Percentiles rank a stretch among this genome's conserved stretches.
Conservation (phyloP, 495 filamentous ascomycete genomes). For the Pyronema omphalodes region DNA sequence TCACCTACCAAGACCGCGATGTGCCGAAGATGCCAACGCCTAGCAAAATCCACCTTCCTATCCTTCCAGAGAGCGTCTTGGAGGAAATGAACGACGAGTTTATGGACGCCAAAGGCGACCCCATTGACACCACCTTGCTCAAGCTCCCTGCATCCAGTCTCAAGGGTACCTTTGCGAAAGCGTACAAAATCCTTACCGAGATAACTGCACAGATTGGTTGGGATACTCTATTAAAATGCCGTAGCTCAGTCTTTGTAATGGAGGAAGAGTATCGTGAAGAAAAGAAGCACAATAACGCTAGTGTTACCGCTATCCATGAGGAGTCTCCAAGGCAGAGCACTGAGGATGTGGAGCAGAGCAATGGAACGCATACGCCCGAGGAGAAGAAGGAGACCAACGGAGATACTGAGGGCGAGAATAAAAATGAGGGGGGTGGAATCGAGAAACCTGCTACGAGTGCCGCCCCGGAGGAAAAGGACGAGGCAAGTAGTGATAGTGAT, state of each 20-base stretch:
- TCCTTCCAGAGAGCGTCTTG: constrained; percentile 71
- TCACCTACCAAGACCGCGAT: constrained; percentile 97
- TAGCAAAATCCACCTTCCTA: constrained; percentile 64
- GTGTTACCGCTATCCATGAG: constrained; percentile 53
- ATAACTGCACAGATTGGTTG: constrained; percentile 91
- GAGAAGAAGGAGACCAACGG: constrained; percentile 28
- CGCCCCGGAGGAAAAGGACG: constrained; percentile 47
- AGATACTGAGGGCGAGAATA: constrained; percentile 6
- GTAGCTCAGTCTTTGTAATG: constrained; percentile 97
- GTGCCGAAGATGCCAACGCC: constrained; percentile 85
- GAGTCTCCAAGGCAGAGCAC: constrained; percentile 25
- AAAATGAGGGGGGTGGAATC: constrained; percentile 28
- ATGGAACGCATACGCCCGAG: constrained; percentile 23
- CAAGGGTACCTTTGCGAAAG: constrained; percentile 85
- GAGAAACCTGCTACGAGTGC: constrained; percentile 70
- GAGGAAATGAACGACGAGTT: constrained; percentile 81
- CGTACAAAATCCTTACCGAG: constrained; percentile 83
- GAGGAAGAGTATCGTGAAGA: constrained; percentile 94
- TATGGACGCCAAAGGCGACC: constrained; percentile 54
- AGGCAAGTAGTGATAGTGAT: constrained; percentile 23
- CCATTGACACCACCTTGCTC: constrained; percentile 69
- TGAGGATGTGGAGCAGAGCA: constrained; percentile 28
- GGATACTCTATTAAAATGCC: constrained; percentile 82
- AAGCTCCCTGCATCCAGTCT: constrained; percentile 76
- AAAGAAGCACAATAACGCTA: constrained; percentile 31